A percentile compares a stretch with the other conserved stretches of the same genome.
These are phyloP conservation scores for Cordyceps cicadae DNA, from an alignment of 2,329 filamentous ascomycete species.

Conservation along the genomic window DNA sequence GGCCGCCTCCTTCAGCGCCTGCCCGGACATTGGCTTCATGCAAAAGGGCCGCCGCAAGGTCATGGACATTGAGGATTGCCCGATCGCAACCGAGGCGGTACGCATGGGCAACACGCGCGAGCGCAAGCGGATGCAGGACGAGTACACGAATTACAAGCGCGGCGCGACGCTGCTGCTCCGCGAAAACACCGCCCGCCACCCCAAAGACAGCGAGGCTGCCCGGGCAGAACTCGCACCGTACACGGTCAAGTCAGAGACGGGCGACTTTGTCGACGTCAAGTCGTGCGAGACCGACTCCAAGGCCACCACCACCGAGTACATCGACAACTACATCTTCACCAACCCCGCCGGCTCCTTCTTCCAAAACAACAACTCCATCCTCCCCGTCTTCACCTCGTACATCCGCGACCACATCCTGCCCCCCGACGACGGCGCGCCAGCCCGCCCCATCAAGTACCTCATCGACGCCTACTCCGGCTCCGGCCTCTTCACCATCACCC, in stretches of 20 bases:
- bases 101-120: constrained; percentile 71
- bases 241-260: constrained; percentile 40
- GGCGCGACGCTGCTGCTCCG: constrained; percentile 85
- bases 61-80: constrained; percentile 94
- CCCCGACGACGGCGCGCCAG: constrained; percentile 35
- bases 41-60: constrained; percentile 71
- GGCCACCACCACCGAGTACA: constrained; percentile 75
- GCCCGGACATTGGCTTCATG: constrained; percentile 85
- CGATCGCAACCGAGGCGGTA: constrained; percentile 83
- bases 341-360: constrained; percentile 95
- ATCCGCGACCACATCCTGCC: constrained; percentile 72
- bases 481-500: constrained; percentile 92
- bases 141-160: constrained; percentile 63
- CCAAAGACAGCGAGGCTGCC: constrained; percentile 34
- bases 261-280: constrained; percentile 65
- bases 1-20: constrained; percentile 42
- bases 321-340: constrained; percentile 75
- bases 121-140: constrained; percentile 62
- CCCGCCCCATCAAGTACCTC: constrained; percentile 62
- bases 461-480: constrained; percentile 98
- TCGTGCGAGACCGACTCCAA: constrained; percentile 84
- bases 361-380: constrained; percentile 99
- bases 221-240: constrained; percentile 20
- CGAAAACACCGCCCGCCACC: constrained; percentile 67
- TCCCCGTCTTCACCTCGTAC: constrained; percentile 77